Evolutionary conservation across 352 stramenopile species (phyloP).

Genomic region (Pythium guiyangense): DNA sequence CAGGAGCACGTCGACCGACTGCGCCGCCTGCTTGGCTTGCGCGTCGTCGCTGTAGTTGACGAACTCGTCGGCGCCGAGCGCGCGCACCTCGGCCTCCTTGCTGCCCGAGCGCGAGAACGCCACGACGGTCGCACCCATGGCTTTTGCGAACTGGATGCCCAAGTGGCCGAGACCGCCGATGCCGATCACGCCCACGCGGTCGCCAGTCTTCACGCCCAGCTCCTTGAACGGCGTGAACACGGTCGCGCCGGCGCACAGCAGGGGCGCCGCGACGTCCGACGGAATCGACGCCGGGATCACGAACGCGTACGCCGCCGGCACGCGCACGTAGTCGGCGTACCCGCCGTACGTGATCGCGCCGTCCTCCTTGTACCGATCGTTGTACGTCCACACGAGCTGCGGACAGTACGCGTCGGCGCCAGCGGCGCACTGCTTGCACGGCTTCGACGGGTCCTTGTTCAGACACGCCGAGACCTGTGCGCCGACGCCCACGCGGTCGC

Average conservation of each 20-base stretch:
- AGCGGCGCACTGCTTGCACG: conserved; percentile 54
- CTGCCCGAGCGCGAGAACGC: conserved; percentile 56
- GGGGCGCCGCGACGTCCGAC: conserved; percentile 43
- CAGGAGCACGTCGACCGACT: conserved; percentile 58
- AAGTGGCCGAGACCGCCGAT: conserved; percentile 86
- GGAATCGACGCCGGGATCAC: conserved; percentile 66
- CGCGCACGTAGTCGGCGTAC: conserved; percentile 68
- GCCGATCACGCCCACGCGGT: conserved; percentile 70
- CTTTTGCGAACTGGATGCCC: conserved; percentile 57
- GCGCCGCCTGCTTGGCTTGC: conserved; percentile 12
- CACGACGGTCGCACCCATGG: conserved; percentile 26
- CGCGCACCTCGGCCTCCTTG: conserved; percentile 48
- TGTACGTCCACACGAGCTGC: conserved; percentile 44
- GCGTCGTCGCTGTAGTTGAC: conserved; percentile 37
- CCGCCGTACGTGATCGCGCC: conserved; percentile 33
- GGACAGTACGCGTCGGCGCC: conserved; percentile 63
- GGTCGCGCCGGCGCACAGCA: conserved; percentile 86
- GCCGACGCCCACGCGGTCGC: conserved; percentile 75
- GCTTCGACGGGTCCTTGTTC: conserved; percentile 31
- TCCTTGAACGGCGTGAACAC: conserved; percentile 69
- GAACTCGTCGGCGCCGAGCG: conserved; percentile 64
- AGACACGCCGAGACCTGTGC: conserved; percentile 66
- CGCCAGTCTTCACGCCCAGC: conserved; percentile 30
- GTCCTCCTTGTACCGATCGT: conserved; percentile 22
- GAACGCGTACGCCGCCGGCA: conserved; percentile 59